Base-by-base conservation (phyloP, 2,329 filamentous ascomycete genomes). In the Colletotrichum tropicale region DNA sequence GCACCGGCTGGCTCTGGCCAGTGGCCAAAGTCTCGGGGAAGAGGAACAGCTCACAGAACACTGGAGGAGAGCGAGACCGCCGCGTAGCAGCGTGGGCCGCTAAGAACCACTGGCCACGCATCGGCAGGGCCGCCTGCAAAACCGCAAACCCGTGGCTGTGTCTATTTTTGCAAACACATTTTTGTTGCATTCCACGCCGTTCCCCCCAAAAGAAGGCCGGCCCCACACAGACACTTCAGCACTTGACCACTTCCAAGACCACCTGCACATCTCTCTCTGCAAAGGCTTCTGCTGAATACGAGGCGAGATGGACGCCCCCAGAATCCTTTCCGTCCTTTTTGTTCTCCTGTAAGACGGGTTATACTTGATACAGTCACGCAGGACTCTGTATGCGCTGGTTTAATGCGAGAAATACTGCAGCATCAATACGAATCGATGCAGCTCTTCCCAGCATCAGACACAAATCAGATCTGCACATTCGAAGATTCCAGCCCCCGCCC, bases 91-190 rank as follows among this genome's bases (percentile, higher is more conserved):
- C 60, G 15, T 64, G 60, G 60, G 60, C 60, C 60, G n/a, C 28
- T 30, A 30, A 24, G 52, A 66, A 66, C 58, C 26, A 61, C 26
- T 61, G 58, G 26, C 18, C 28, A 64, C 24, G 26, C 32, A 67
- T 68, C 69, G 70, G 73, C 73, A 68, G 55, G 70, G 32, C 73
- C 73, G 73, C 66, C 66, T 52, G n/a, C 43, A 13, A 52, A 21
- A 13, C 43, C 34, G 24, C 61, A 34, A 62, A 36, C 55, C 48
- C 38, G 38, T 75, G 70, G 74, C 70, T 75, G 74, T 75, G 70
- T 34, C 74, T 75, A 75, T 75, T 75, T 75, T 75, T 75, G 74
- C 64, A 66, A 66, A 28, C 61, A 34, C 21, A 12, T 28, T 48
- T 15, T 43, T 65, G 48, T 13, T 15, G 48, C n/a, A 24, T 32